Evolutionary conservation across 805 yeast species (phyloP), one percentile per base, ranked within the genome.

Genomic region (Martiniozyma abietophila): DNA sequence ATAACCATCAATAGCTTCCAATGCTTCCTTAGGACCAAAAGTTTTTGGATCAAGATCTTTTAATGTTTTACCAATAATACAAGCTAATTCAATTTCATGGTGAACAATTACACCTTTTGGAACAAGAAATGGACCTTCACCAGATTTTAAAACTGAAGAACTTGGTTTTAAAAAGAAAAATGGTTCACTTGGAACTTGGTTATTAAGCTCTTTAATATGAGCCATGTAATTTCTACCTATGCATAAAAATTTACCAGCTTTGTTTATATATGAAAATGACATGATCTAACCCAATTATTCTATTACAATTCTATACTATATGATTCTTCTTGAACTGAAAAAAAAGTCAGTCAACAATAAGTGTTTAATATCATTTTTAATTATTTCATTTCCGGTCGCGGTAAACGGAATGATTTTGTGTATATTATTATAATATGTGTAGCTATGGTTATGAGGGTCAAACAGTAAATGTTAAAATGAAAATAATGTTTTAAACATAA

Each of bases 171-270:
- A 61, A 55, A 92, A 92, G 67, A 80, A 92, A 48, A 92, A 89
- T 3, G 99, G 99, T 51, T 77, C 83, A 23, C 67, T 62, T 2
- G 99, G 97, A 15, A 71, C 67, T 17, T 72, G 58, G 53, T 88
- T 92, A 65, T 83, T 80, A 38, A 92, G 65, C 56, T 92, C 99
- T 42, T 80, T 72, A 53, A 86, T 83, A 50, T 92, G 99, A 15
- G 95, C 96, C n/a, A 85, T 94, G 54, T 86, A 92, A 59, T 92
- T 92, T 49, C 98, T 79, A 29, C 98, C 99, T 45, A 92, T 89
- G 58, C 98, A 92, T 12, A 92, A 71, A 50, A 89, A 73, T 61
- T 92, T 92, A 24, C 78, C 69, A 2, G 84, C 86, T 14, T 61
- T 50, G 37, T 71, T 74, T 27, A 77, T 61, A 53, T 79, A 81